These are phyloP conservation scores for Daedaleopsis sinensis DNA, from an alignment of 768 basidiomycete genomes.

Conservation along the genomic window DNA sequence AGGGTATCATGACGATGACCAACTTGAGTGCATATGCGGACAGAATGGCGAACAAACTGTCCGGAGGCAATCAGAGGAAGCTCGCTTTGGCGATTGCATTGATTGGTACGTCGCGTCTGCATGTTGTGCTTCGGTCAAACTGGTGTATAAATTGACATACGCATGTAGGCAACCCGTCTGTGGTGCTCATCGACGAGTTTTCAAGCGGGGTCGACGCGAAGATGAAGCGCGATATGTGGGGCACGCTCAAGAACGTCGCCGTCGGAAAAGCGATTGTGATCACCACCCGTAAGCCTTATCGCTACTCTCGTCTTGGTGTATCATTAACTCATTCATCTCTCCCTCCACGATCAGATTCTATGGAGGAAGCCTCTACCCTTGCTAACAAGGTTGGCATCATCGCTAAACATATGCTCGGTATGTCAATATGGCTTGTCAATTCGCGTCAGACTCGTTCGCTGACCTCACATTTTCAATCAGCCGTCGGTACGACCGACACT, in stretches of 20 bases:
- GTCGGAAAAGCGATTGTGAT: constrained; percentile 72
- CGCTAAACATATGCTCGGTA: constrained; percentile 69
- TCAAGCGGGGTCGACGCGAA: constrained; percentile 83
- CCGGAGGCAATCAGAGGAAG: constrained; percentile 82
- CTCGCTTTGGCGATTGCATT: constrained; percentile 78
- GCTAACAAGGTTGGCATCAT: constrained; percentile 81
- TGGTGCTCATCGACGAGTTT: constrained; percentile 82
- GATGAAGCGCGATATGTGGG: constrained; percentile 86
- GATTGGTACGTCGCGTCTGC: constrained; percentile 46
- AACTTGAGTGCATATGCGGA: constrained; percentile 63
- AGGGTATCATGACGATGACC: constrained; percentile 59
- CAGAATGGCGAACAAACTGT: constrained; percentile 71
- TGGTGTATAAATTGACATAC: background rate
- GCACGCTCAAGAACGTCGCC: constrained; percentile 63
- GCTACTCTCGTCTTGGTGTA: background rate
- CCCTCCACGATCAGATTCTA: constrained; percentile 64
- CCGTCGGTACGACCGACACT: constrained; percentile 65
- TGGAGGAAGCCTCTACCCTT: constrained; percentile 83
- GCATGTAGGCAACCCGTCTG: constrained; percentile 66
- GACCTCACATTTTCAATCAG: constrained; percentile 33
- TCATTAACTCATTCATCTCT: no score
- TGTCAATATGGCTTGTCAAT: constrained; percentile 14
- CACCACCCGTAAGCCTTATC: constrained; percentile 58
- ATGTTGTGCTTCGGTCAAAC: background rate
- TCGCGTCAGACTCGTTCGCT: no score